Conservation (phyloP, 345 rosid genomes). For the Sapria himalayana region DNA sequence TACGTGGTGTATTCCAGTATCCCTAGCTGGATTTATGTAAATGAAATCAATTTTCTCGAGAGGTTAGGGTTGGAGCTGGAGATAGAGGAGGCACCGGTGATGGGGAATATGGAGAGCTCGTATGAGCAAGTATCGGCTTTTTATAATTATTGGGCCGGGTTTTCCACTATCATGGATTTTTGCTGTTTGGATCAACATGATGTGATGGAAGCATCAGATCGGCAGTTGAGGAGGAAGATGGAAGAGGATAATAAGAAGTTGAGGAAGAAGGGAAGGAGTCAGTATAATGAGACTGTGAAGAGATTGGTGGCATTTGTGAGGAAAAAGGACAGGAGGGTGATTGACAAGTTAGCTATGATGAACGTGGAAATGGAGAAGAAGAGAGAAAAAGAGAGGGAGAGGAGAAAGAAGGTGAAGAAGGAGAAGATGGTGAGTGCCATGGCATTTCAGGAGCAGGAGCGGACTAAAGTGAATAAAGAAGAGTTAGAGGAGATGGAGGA, state of each 20-base stretch:
- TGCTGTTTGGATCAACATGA: slow-evolving; percentile 71
- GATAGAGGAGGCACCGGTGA: slow-evolving; percentile 54
- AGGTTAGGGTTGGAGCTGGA: slow-evolving; percentile 43
- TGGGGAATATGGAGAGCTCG: slow-evolving; percentile 72
- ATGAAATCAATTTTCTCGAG: slow-evolving; percentile 39
- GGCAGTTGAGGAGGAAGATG: slow-evolving; percentile 65
- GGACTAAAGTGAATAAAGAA: slow-evolving; percentile 31
- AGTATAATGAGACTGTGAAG: slow-evolving; percentile 65
- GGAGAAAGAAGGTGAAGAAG: slow-evolving; percentile 41
- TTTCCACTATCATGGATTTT: slow-evolving; percentile 71
- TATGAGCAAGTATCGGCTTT: slow-evolving; percentile 67
- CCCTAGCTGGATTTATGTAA: slow-evolving; percentile 30
- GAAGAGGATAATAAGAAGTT: slow-evolving; percentile 88
- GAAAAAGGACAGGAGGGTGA: slow-evolving; percentile 91
- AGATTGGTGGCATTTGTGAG: slow-evolving; percentile 64
- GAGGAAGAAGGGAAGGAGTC: slow-evolving; percentile 67
- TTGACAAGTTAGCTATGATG: slow-evolving; percentile 53
- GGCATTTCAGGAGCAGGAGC: slow-evolving; percentile 41
- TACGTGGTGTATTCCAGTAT: slow-evolving; percentile 65
- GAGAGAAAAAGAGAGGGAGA: slow-evolving; percentile 37
- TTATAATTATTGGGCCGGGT: slow-evolving; percentile 71
- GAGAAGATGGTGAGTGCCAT: slow-evolving; percentile 43
- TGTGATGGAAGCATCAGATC: slow-evolving; percentile 43
- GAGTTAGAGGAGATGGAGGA: slow-evolving; percentile 28
- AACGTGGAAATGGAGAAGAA: slow-evolving; percentile 42